Evolutionary conservation across 371 early-diverging fungal species (phyloP).

Genomic region (Mortierella sp.): DNA sequence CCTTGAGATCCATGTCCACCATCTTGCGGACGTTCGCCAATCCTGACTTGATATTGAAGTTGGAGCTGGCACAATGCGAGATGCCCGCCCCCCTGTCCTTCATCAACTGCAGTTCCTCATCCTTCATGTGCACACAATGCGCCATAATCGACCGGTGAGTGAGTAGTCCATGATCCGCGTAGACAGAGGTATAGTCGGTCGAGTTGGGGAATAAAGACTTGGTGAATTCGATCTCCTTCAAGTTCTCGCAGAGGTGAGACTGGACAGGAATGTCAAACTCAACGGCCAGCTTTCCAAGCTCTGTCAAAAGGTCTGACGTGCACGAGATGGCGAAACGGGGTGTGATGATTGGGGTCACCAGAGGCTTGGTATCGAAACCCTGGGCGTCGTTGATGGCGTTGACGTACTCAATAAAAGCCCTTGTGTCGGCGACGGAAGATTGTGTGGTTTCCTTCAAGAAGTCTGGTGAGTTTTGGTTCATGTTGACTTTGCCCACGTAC

Average conservation of each 20-base stretch:
- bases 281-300: constrained; percentile 78
- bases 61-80: constrained; percentile 93
- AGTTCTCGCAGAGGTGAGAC: constrained; percentile 90
- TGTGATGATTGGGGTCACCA: constrained; percentile 86
- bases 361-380: constrained; percentile 3
- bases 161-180: constrained; percentile 78
- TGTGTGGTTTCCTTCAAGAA: constrained; percentile 79
- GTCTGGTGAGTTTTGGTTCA: constrained; percentile 91
- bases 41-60: constrained; percentile 89
- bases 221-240: constrained; percentile 81
- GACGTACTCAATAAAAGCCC: constrained; percentile 76
- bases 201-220: constrained; percentile 77
- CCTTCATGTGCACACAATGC: constrained; percentile 90
- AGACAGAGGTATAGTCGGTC: constrained; percentile 82
- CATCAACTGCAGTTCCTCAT: constrained; percentile 77
- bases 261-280: constrained; percentile 81
- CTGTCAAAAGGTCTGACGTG: constrained; percentile 73
- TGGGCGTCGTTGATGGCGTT: constrained; percentile 11
- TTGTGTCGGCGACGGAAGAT: constrained; percentile 75
- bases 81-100: constrained; percentile 76
- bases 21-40: constrained; percentile 85
- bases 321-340: constrained; percentile 94
- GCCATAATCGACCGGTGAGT: constrained; percentile 86
- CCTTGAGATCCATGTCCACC: constrained; percentile 76
- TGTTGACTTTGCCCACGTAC: constrained; percentile 94